Base-by-base conservation (phyloP, 495 filamentous ascomycete species). In the Hypoxylon subgilvum region DNA sequence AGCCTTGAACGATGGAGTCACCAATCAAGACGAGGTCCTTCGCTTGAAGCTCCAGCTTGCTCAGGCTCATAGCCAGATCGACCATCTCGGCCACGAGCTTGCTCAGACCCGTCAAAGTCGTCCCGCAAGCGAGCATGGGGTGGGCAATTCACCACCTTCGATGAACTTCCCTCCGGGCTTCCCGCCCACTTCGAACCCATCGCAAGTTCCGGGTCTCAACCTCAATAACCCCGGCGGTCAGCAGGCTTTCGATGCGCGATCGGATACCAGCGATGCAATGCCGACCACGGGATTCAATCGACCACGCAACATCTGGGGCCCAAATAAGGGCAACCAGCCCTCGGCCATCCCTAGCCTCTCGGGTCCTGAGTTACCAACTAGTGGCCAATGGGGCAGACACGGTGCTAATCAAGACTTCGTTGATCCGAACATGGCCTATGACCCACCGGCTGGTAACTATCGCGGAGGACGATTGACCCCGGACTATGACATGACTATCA, bases 61-160 rank as follows among this genome's bases (percentile, higher is more conserved):
- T 49, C 84, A 82, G 57, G 91, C 92, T 17, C 88, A 89, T 59
- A 84, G 82, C 63, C 88, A 86, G 57, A 92, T 98, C 69, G 87
- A 85, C 49, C 79, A 85, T 13, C 88, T 96, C 72, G 90, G 91
- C 56, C 84, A 92, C 52, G 91, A 97, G 71, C 81, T 97, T 48
- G 80, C 87, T 19, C 88, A 93, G 53, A 88, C 79, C 7, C 89
- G 90, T 35, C 84, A 63, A 5, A 21, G 19, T 84, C 65, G 85
- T 84, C 39, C 63, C 63, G 36, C 65, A 67, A 31, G 58, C 34
- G 52, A 73, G 36, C 22, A 44, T 19, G 18, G 49, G 10, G 39
- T 28, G 25, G 46, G 56, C 19, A 53, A 52, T 8, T 79, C 84
- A 53, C 65, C 65, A 8, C n/a, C n/a, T 23, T 63, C 1, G 72